Conservation (phyloP, 805 yeast species). For the Maudiozyma bulderi region DNA sequence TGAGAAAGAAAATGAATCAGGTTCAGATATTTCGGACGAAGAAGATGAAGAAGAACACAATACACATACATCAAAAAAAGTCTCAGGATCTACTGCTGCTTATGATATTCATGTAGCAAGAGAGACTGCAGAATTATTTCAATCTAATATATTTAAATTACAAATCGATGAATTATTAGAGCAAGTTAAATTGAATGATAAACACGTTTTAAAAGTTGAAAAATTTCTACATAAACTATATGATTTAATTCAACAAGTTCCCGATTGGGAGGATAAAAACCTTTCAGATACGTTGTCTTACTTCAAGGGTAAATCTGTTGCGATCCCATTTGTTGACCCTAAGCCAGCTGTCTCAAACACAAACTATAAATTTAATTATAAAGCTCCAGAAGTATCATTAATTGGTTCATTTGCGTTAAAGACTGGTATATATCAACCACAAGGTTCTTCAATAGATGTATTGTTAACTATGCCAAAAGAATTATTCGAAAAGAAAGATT, state of each 20-base stretch:
- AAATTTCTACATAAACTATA: conserved; percentile 66
- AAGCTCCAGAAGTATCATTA: conserved; percentile 64
- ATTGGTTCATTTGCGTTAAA: conserved; percentile 87
- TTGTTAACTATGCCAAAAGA: conserved; percentile 71
- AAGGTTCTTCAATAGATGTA: conserved; percentile 66
- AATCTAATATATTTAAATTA: conserved; percentile 87
- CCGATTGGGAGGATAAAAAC: conserved; percentile 42
- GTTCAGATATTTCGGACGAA: conserved; percentile 24
- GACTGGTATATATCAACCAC: conserved; percentile 60
- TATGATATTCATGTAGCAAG: conserved; percentile 87
- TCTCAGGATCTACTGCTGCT: conserved; percentile 30
- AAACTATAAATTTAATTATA: conserved; percentile 62
- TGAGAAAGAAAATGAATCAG: conserved; percentile 10
- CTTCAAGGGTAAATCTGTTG: conserved; percentile 43
- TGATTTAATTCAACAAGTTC: conserved; percentile 55
- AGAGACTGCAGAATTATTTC: conserved; percentile 89
- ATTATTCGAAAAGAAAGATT: conserved; percentile 78
- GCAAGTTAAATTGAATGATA: conserved; percentile 69
- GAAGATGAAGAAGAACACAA: conserved; percentile 14
- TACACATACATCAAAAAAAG: conserved; percentile 5
- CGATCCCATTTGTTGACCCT: conserved; percentile 85
- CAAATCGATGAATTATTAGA: conserved; percentile 86
- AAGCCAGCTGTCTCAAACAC: conserved; percentile 52
- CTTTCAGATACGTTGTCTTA: conserved; percentile 50
- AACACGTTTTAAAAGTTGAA: conserved; percentile 56